Evolutionary conservation across 768 basidiomycete species (phyloP), one percentile per base, ranked within the genome.

Genomic region (Coprinopsis sp.): DNA sequence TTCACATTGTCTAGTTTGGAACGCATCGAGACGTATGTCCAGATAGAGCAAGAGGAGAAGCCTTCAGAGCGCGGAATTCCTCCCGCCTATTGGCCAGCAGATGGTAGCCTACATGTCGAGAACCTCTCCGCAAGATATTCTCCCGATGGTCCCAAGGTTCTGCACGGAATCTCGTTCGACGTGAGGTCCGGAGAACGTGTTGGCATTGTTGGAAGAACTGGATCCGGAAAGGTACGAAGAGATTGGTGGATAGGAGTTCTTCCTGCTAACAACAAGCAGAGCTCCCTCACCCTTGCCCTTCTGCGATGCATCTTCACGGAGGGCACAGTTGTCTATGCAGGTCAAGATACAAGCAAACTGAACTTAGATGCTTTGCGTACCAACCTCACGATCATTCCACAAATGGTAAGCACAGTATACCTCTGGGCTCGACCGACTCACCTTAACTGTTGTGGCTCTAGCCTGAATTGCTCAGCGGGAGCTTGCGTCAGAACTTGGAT

Each of bases 11-110:
- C 2, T 22, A 72, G 73, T 53, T 57, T 73, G 19, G 89, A 93
- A 56, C 84, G 91, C 47, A 82, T 91, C 2, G 76, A 85, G 40
- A 81, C 56, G 2, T 84, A 81, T 55, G 56, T 82, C 16, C 52
- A 62, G 21, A 80, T 83, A 44, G 81, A 82, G 37, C 77, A 79
- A 50, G 81, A 84, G 53, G 68, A 71, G 6, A 65, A 67, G 50
- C 49, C 67, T 1, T 65, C 64, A 0, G 41, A 57, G 4, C 48
- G 56, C 1, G 74, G 75, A 28, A 58, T 64, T 27, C 80, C 82
- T 3, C 81, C 84, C 1, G 82, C 82, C 1, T 73, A 79, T 46
- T 86, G 83, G 83, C 82, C 83, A 0, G 65, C 78, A 3, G 78
- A 74, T 6, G 82, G 82, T 6, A 60, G 68, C 23, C 66, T 84